Percentiles rank a stretch among this genome's conserved stretches.
phyloP scores from a whole-genome alignment of 495 filamentous ascomycete species.

The Friedmanniomyces simplex region DNA sequence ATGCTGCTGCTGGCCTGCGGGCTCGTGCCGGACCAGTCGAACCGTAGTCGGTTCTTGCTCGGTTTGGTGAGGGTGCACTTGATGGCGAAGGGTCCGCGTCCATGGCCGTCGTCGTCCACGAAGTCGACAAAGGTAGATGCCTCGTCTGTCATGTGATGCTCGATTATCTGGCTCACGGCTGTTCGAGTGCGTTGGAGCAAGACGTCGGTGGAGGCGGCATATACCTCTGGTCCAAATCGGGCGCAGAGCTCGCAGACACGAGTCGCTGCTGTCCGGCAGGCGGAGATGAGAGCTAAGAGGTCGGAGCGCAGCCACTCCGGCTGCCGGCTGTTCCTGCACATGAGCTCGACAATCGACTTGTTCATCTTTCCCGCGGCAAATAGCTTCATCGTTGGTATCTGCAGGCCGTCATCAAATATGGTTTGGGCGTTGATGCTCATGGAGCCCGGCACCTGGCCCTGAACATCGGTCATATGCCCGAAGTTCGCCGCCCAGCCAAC shows the following conservation, averaged over 20 bases:
- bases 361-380: slow-evolving; percentile 38
- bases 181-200: slow-evolving; percentile 37
- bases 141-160: slow-evolving; percentile 36
- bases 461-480: slow-evolving; percentile 42
- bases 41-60: slow-evolving; percentile 30
- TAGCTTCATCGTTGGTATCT: slow-evolving; percentile 42
- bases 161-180: slow-evolving; percentile 37
- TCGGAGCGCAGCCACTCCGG: slow-evolving; percentile 43
- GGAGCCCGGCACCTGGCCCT: slow-evolving; percentile 42
- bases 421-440: slow-evolving; percentile 43
- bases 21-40: slow-evolving; percentile 41
- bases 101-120: slow-evolving; percentile 44
- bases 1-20: slow-evolving; percentile 41
- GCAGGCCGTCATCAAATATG: slow-evolving; percentile 43
- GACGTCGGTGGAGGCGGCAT: slow-evolving; percentile 36
- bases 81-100: slow-evolving; percentile 39
- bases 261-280: slow-evolving; percentile 37
- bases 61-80: slow-evolving; percentile 39
- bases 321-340: slow-evolving; percentile 40
- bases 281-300: slow-evolving; percentile 38
- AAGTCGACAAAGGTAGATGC: slow-evolving; percentile 40
- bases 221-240: slow-evolving; percentile 36
- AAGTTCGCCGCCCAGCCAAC: slow-evolving; percentile 44
- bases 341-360: slow-evolving; percentile 34
- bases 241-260: slow-evolving; percentile 38